Evolutionary conservation across 768 basidiomycete species (phyloP), one percentile per base, ranked within the genome.

Genomic region (Tremella fuciformis): DNA sequence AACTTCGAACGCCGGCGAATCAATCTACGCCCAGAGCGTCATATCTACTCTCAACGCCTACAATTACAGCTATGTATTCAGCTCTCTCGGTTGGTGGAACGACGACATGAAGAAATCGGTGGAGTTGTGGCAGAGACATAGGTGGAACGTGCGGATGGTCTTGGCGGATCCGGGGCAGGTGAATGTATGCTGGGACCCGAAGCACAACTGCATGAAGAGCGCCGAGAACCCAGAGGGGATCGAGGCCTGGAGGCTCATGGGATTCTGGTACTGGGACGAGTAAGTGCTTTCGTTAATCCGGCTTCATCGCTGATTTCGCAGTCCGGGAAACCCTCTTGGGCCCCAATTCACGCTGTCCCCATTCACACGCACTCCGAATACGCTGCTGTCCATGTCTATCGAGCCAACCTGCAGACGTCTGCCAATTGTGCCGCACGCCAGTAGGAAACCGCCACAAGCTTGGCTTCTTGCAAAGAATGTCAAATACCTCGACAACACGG

Each of bases 261-360:
- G 60, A 34, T 71, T 71, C 55, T 66, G 63, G 58, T 71, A 65
- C 47, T 71, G 70, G 70, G 70, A 71, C 54, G 61, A 64, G 70
- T 71, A 47, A 64, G 69, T 64, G 2, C 19, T n/a, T 25, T 51
- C 24, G 22, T 48, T 8, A 15, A 13, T 24, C 37, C 1, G 13
- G 8, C 56, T 57, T 46, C 25, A 39, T 18, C 37, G 37, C 55
- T 48, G 22, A 55, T 25, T 2, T 15, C 48, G 29, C 22, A 69
- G 67, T 37, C 55, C 65, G 2, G 58, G 57, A 40, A 68, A 73
- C 44, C 71, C 71, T 4, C 60, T 71, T 8, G 71, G 71, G 1
- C 21, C 58, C 2, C 21, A 49, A 34, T 73, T 70, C 55, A 73
- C 71, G 25, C 57, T 73, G 3, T 73, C 71, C 4, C 71, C 71